Evolutionary conservation across 1,284 basidiomycete genomes (phyloP).

Genomic region (Paramarasmius palmivorus): DNA sequence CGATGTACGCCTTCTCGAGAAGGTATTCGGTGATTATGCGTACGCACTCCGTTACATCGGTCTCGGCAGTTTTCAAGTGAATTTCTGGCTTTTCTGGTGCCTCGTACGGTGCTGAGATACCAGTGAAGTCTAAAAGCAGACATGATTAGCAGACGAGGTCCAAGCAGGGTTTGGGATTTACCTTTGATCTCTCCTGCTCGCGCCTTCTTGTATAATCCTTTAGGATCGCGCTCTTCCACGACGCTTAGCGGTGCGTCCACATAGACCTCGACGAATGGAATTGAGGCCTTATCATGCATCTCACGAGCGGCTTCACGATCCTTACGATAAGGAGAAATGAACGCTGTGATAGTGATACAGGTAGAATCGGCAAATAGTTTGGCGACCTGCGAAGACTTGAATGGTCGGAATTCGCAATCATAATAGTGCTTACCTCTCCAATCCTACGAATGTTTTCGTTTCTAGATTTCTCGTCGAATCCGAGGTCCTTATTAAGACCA

Average conservation of each 20-base stretch:
- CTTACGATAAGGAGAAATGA: constrained; percentile 95
- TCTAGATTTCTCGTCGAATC: constrained; percentile 93
- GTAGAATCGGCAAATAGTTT: constrained; percentile 92
- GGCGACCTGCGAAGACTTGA: constrained; percentile 64
- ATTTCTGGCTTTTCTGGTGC: constrained; percentile 86
- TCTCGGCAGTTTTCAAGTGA: constrained; percentile 88
- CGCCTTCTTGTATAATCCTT: constrained; percentile 98
- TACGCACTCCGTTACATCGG: constrained; percentile 80
- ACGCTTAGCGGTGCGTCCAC: constrained; percentile 90
- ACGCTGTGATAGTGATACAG: constrained; percentile 89
- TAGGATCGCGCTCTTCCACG: constrained; percentile 93
- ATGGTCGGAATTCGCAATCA: background rate
- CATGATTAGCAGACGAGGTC: background rate
- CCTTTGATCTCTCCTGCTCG: constrained; percentile 96
- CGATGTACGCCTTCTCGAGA: constrained; percentile 56
- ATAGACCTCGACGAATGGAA: constrained; percentile 94
- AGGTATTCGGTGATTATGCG: constrained; percentile 85
- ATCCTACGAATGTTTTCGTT: constrained; percentile 98
- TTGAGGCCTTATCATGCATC: constrained; percentile 72
- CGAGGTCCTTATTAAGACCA: constrained; percentile 97
- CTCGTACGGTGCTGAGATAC: constrained; percentile 97
- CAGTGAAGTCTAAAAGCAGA: constrained; percentile 82
- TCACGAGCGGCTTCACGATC: constrained; percentile 87
- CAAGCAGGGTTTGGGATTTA: constrained; percentile 28
- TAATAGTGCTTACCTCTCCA: constrained; percentile 71